These are phyloP conservation scores for Nemania sp. DNA, from an alignment of 2,329 filamentous ascomycete genomes.

Conservation along the genomic window DNA sequence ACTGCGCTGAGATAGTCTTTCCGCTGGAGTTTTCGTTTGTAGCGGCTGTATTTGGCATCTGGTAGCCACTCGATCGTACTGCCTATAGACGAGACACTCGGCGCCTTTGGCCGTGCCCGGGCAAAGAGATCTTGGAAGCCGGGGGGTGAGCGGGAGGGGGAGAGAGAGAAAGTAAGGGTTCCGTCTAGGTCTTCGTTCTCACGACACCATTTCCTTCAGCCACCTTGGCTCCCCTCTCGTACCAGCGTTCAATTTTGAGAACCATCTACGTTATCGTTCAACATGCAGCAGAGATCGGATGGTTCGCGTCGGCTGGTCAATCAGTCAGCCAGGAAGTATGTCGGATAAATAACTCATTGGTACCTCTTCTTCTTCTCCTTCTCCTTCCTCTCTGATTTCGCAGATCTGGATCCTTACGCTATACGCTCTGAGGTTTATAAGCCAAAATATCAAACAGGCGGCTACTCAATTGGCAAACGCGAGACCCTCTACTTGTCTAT, in stretches of 20 bases:
- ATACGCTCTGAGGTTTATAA: neutral
- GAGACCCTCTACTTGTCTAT: no score
- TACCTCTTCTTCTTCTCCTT: no score
- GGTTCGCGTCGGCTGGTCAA: neutral
- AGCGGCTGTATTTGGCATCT: neutral
- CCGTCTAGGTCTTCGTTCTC: neutral
- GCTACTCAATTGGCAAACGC: neutral
- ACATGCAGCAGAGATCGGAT: neutral
- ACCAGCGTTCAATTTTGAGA: neutral
- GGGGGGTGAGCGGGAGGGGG: neutral
- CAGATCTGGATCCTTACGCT: neutral
- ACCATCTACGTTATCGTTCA: no score
- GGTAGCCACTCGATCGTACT: neutral
- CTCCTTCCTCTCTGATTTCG: neutral
- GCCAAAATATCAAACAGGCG: neutral
- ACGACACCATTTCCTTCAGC: no score
- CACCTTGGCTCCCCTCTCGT: neutral
- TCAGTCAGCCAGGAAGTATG: neutral
- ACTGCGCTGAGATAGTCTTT: slow-evolving; percentile 15
- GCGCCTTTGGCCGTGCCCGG: slow-evolving; percentile 11
- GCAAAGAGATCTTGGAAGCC: neutral
- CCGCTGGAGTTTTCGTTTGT: neutral
- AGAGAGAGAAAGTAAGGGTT: neutral
- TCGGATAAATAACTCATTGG: slow-evolving; percentile 8
- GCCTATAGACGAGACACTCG: neutral